Percentiles rank a stretch among this genome's conserved stretches.
Evolutionary conservation across 495 filamentous ascomycete species (phyloP).

Genomic region (Hypoxylon subgilvum): DNA sequence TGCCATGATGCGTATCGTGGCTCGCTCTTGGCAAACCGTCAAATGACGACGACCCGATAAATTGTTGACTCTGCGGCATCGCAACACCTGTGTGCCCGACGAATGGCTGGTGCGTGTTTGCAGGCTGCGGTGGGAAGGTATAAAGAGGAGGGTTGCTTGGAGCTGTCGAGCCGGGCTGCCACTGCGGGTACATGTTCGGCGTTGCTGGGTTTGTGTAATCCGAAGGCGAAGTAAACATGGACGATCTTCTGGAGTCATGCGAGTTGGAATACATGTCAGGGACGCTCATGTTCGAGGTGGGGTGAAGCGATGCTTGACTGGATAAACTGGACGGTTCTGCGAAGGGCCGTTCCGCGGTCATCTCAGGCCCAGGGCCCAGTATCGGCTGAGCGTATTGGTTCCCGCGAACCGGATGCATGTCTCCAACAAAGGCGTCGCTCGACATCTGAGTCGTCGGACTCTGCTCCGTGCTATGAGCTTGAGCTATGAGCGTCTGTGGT

Average conservation of each 20-base stretch:
- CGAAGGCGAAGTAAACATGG: slow-evolving; percentile 42
- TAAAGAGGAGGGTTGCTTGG: slow-evolving; percentile 41
- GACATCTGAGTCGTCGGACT: slow-evolving; percentile 42
- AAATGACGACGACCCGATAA: slow-evolving; percentile 32
- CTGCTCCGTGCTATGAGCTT: slow-evolving; percentile 35
- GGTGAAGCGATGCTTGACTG: slow-evolving; percentile 33
- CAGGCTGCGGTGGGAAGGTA: slow-evolving; percentile 36
- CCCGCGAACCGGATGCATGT: slow-evolving; percentile 41
- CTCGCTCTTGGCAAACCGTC: slow-evolving; percentile 39
- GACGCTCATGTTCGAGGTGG: slow-evolving; percentile 36
- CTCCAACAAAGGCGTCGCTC: slow-evolving; percentile 37
- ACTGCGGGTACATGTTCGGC: slow-evolving; percentile 41
- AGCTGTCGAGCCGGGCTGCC: slow-evolving; percentile 37
- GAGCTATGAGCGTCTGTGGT: slow-evolving; percentile 37
- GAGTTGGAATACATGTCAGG: slow-evolving; percentile 46
- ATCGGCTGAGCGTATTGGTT: slow-evolving; percentile 37
- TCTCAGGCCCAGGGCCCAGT: slow-evolving; percentile 38
- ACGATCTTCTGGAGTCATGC: slow-evolving; percentile 46
- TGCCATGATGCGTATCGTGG: slow-evolving; percentile 30
- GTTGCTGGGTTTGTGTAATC: slow-evolving; percentile 45
- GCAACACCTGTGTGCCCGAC: slow-evolving; percentile 37
- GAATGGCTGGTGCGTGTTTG: slow-evolving; percentile 30
- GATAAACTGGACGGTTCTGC: slow-evolving; percentile 39
- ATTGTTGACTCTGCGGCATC: slow-evolving; percentile 34
- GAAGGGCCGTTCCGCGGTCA: slow-evolving; percentile 42